Evolutionary conservation across 2,329 filamentous ascomycete species (phyloP), one percentile per base, ranked within the genome.

Genomic region (Fusarium armeniacum): DNA sequence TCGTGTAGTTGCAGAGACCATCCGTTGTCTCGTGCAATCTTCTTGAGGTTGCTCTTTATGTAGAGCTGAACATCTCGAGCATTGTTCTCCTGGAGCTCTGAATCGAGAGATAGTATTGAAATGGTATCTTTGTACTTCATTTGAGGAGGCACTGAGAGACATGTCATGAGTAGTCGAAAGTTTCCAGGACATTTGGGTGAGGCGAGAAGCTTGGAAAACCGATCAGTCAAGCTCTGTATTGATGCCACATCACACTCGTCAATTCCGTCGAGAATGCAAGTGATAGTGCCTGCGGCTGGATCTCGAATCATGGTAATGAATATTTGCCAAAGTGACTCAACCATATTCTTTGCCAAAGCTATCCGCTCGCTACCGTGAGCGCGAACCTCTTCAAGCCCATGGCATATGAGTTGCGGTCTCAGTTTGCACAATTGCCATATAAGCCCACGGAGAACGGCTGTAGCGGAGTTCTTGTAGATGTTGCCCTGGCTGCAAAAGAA

Each of bases 401-500:
- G 54, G 6, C 18, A n/a, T 2, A 60, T 35, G 0, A 68, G 40
- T 0, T 16, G 2, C 2, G 59, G 58, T 5, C 32, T 47, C 26
- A 58, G 26, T 36, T 20, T 50, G 36, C 53, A 60, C 24, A 69
- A 35, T 26, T 68, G 65, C 52, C 54, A 68, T 10, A 68, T 35
- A 1, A 65, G 20, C 2, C 65, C 64, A 7, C 65, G 32, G 9
- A 69, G 40, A 10, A 69, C 24, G 10, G 41, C 32, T 2, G 43
- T 32, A 12, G 59, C 41, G 6, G 59, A 60, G 12, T 64, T 68
- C 20, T 43, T 12, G 10, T 32, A 47, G 28, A 56, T 49, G 7
- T 65, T 44, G 16, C 65, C 56, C 11, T 55, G 24, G 32, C 28
- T 51, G 22, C 65, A 69, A 18, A 68, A 68, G 24, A 65, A 69